Base-by-base conservation (phyloP, 2,329 filamentous ascomycete species). In the Alternaria sp. region DNA sequence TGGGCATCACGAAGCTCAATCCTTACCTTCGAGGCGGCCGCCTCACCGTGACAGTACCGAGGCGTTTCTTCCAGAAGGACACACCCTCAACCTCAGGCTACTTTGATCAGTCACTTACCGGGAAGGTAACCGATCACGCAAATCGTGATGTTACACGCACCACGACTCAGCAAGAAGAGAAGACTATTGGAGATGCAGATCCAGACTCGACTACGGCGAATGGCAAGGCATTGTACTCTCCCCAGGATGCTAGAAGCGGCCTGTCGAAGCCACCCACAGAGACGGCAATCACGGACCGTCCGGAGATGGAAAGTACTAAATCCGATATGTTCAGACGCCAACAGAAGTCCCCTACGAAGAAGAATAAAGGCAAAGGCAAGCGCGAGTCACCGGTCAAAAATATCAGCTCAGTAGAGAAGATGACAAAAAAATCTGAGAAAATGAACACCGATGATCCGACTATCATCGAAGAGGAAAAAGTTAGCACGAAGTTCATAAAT, bases 221-320 rank as follows among this genome's bases (percentile, higher is more conserved):
- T 11, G 56, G 22, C 8, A 51, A 52, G 9, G 49, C 51, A 16
- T 48, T 59, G n/a, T 78, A 78, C 61, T 77, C 75, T 60, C 72
- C 75, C 44, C 75, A 78, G 62, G 75, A 77, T 62, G 75, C 69
- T 68, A 73, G 75, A 61, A 77, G 75, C 66, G 72, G 66, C 62
- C 56, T 76, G 60, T 67, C 49, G 42, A 65, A 62, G 55, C 49
- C 58, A 18, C 43, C 43, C 22, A 54, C 30, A 20, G 43, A 64
- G 32, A 46, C 26, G 20, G 43, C 63, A 4, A 30, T 52, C 16
- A 20, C 16, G 5, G 41, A 51, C 22, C 38, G 42, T 8, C 6
- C 41, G n/a, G 36, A 36, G 7, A 36, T 32, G 14, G 65, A 57
- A 38, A 72, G 66, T 34, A 65, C 67, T 18, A 63, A 68, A 38